Conservation (phyloP, 495 filamentous ascomycete genomes). For the Hyaloscypha finlandica region DNA sequence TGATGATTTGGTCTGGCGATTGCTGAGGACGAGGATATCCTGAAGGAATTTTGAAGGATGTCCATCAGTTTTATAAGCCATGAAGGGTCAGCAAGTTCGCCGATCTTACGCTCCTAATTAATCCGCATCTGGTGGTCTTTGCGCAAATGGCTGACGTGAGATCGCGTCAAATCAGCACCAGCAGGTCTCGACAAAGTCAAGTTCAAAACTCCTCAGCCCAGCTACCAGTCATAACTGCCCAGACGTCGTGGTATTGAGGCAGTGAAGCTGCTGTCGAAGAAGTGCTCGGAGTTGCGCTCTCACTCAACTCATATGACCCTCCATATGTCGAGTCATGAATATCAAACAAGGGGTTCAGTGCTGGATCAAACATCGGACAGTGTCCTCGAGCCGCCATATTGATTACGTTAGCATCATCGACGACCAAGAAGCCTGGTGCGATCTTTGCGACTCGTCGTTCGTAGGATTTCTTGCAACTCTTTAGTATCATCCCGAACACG, state of each 20-base stretch:
- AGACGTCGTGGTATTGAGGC: slow-evolving; percentile 27
- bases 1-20: not conserved
- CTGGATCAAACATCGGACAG: slow-evolving; percentile 27
- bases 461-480: slow-evolving; percentile 27
- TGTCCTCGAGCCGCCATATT: slow-evolving; percentile 19
- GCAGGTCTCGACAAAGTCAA: not conserved
- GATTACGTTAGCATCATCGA: slow-evolving; percentile 11
- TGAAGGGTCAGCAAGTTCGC: not conserved
- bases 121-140: not conserved
- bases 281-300: not conserved
- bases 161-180: not conserved
- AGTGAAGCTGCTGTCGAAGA: not conserved
- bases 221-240: slow-evolving; percentile 29
- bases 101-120: not conserved
- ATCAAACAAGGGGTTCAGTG: slow-evolving; percentile 12
- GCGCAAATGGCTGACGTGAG: not conserved
- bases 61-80: not conserved
- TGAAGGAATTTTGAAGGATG: not conserved
- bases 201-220: slow-evolving; percentile 3
- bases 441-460: slow-evolving; percentile 23
- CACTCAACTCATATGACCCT: slow-evolving; percentile 10
- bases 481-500: slow-evolving; percentile 24
- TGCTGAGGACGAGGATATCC: not conserved
- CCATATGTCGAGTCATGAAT: slow-evolving; percentile 15
- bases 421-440: slow-evolving; percentile 4